Evolutionary conservation across 176 grass and related monocot genomes (phyloP).

Genomic region (Carex littledalei): DNA sequence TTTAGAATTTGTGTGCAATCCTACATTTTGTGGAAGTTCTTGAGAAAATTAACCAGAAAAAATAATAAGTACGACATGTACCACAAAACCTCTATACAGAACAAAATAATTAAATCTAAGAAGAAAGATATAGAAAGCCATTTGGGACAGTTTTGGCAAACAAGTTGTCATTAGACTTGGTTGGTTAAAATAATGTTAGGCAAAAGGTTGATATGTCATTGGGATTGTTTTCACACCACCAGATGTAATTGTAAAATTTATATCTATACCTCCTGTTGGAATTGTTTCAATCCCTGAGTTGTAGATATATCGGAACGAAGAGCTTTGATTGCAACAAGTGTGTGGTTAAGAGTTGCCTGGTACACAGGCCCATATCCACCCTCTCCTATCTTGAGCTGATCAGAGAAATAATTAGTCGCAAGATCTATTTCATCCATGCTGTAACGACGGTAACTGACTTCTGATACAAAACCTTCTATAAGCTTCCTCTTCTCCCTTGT

Average conservation of each 20-base stretch:
- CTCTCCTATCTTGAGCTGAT: conserved; percentile 56
- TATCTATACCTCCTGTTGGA: conserved; percentile 73
- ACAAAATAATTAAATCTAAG: background rate
- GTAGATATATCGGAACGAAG: conserved; percentile 49
- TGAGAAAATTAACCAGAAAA: background rate
- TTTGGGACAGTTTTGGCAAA: background rate
- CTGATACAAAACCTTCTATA: conserved; percentile 56
- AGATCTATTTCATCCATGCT: conserved; percentile 43
- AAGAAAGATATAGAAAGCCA: background rate
- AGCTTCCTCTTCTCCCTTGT: conserved; percentile 31
- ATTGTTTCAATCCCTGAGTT: conserved; percentile 69
- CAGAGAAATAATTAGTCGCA: conserved; percentile 42
- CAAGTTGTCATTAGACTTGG: background rate
- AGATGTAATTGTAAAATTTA: background rate
- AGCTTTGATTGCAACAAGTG: conserved; percentile 53
- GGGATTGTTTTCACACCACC: background rate
- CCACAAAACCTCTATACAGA: background rate
- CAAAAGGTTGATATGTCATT: background rate
- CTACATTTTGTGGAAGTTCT: background rate
- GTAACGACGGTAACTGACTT: conserved; percentile 46
- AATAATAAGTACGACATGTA: background rate
- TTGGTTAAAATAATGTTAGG: background rate
- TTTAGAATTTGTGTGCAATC: background rate
- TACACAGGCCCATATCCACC: conserved; percentile 87
- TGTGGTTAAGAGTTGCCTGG: conserved; percentile 60